Base-by-base conservation (phyloP, 805 yeast genomes). In the Lipomyces chichibuensis region DNA sequence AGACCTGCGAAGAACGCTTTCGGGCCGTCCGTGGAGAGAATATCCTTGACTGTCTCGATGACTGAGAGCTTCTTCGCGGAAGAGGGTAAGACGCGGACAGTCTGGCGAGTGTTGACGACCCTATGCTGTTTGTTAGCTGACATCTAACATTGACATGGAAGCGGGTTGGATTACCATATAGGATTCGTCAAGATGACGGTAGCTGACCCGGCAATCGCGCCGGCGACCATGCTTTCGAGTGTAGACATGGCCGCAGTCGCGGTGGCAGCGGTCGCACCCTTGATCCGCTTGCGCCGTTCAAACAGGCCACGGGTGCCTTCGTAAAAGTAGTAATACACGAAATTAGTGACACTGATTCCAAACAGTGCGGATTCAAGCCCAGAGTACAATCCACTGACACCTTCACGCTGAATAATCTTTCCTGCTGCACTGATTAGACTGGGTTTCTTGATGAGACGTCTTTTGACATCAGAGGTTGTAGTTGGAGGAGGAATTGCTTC, bases 281-380 rank as follows among this genome's bases (percentile, higher is more conserved):
- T 77, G 46, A 62, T 62, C 51, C 73, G 74, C 62, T 64, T 60
- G 32, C 65, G 66, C 20, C 55, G 33, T 20, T 61, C 59, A 32
- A 75, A 69, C 14, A 66, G 56, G 33, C 71, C 69, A 68, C 77
- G 76, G 27, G 92, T 82, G 63, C 88, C 83, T 77, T 92, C 97
- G 74, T 93, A 93, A 77, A 92, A 91, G 80, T 92, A 93, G 79
- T 93, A 93, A 80, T 93, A 93, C 64, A 91, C 87, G 74, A 92
- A 89, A 78, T 94, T 93, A 71, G 96, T 91, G 59, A 92, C 81
- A 2, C 94, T 85, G 77, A 92, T 89, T 2, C 98, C 98, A 70
- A 87, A 85, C 59, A 93, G 79, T 0, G 97, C 97, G 71, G 94
- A 87, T 73, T 91, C 96, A 67, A 93, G 81, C 2, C 98, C 98